Base-by-base conservation (phyloP, 495 filamentous ascomycete genomes). In the Penicillium parvum region DNA sequence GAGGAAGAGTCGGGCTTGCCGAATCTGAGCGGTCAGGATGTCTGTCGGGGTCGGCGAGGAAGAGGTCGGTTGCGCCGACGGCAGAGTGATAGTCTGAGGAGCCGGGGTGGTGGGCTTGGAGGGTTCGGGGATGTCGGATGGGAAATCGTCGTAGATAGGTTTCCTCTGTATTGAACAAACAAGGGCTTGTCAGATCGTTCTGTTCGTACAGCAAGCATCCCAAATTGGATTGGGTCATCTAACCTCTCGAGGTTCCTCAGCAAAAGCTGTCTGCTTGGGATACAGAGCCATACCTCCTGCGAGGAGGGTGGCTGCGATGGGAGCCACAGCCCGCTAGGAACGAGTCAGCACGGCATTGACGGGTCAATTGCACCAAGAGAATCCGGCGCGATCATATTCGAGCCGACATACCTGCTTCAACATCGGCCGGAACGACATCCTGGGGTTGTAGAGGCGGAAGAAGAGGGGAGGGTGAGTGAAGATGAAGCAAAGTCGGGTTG, bases 141-240 rank as follows among this genome's bases (percentile, higher is more conserved):
- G 50, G 62, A 76, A 73, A 65, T 87, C 81, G 61, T 91, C 86
- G 75, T 95, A 96, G 70, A 96, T 92, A 37, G 90, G 80, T 73
- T 94, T 95, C 55, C 81, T 84, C 61, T 75, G 53, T 45, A 51
- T 55, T 65, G 71, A 54, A 26, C 37, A 53, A 49, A 42, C 25
- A 40, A 37, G 47, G 61, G 17, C 44, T 38, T 52, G 55, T 61
- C 43, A 61, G 54, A 40, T 34, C 37, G 25, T 15, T 40, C 6
- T 43, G 4, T 27, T 16, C 23, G 5, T 5, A 9, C 35, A 12
- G 11, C 10, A 12, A 14, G 7, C 12, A 41, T 25, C n/a, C n/a
- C 15, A 27, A 18, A 39, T 11, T 15, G 21, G 3, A 32, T 43
- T 7, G n/a, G 25, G 12, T 40, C 53, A 55, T 59, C 67, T 53